These are phyloP conservation scores for Stagonosporopsis vannaccii DNA, from an alignment of 2,329 filamentous ascomycete genomes.

Conservation along the genomic window DNA sequence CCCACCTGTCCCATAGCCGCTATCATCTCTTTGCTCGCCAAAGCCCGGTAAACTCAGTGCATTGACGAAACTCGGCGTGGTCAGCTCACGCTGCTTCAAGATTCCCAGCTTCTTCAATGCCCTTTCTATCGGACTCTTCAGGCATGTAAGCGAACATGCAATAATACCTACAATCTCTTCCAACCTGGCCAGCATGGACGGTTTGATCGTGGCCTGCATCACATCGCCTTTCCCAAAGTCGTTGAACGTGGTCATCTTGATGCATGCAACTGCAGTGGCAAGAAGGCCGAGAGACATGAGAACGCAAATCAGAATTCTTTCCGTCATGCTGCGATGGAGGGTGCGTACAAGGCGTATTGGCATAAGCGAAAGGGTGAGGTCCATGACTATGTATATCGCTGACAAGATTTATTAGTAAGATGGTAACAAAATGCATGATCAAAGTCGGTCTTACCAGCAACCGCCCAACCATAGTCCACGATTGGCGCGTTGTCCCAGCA, in stretches of 20 bases:
- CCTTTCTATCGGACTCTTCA: constrained; percentile 32
- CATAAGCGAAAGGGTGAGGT: constrained; percentile 36
- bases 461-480: constrained; percentile 33
- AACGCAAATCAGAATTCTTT: constrained; percentile 35
- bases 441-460: constrained; percentile 24
- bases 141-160: constrained; percentile 32
- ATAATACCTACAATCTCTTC: constrained; percentile 41
- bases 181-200: constrained; percentile 35
- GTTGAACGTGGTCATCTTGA: constrained; percentile 37
- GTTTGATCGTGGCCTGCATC: constrained; percentile 34
- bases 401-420: not conserved
- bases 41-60: constrained; percentile 14
- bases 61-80: constrained; percentile 31
- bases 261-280: constrained; percentile 30
- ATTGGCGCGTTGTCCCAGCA: constrained; percentile 33
- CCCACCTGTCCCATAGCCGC: constrained; percentile 11
- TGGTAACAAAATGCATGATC: not conserved
- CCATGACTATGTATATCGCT: constrained; percentile 37
- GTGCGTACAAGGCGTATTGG: constrained; percentile 34
- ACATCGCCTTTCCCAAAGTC: constrained; percentile 33
- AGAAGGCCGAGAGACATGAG: constrained; percentile 35
- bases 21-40: constrained; percentile 14
- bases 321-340: constrained; percentile 27
- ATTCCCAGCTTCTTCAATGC: constrained; percentile 31
- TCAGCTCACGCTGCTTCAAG: constrained; percentile 26